Percentiles rank a stretch among this genome's conserved stretches.
Conservation (phyloP, 192 early-diverging fungal species). For the Nowakowskiella sp. region DNA sequence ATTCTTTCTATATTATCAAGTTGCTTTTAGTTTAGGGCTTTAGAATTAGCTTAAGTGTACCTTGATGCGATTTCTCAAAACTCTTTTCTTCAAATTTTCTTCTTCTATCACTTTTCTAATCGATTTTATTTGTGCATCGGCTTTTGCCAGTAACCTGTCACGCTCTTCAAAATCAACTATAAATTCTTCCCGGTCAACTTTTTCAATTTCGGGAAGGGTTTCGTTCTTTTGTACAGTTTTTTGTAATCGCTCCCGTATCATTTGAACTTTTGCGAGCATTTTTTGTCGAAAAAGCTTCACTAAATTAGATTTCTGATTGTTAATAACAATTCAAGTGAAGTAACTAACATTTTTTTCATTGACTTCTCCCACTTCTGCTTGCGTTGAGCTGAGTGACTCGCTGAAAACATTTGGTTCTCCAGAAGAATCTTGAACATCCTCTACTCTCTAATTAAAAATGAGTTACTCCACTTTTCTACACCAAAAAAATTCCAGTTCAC, state of each 20-base stretch:
- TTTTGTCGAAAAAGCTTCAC: too few species aligned
- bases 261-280: conserved; percentile 16
- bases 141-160: conserved; percentile 26
- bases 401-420: not conserved
- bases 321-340: not conserved
- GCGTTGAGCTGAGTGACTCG: not conserved
- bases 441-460: not conserved
- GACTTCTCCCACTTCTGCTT: not conserved
- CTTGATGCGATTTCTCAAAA: conserved; percentile 44
- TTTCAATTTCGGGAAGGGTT: conserved; percentile 30
- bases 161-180: conserved; percentile 45
- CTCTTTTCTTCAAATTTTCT: conserved; percentile 38
- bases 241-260: conserved; percentile 30
- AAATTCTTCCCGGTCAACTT: conserved; percentile 36
- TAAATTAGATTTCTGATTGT: too few species aligned
- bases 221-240: conserved; percentile 39
- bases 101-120: conserved; percentile 33
- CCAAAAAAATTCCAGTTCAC: not conserved
- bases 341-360: not conserved
- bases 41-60: conserved; percentile 9
- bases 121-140: conserved; percentile 23
- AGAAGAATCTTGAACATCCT: too few species aligned
- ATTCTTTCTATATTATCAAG: conserved; percentile 21
- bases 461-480: not conserved
- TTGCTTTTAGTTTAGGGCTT: conserved; percentile 5